Conservation (phyloP, 1,284 basidiomycete species). For the Ganoderma sinense region DNA sequence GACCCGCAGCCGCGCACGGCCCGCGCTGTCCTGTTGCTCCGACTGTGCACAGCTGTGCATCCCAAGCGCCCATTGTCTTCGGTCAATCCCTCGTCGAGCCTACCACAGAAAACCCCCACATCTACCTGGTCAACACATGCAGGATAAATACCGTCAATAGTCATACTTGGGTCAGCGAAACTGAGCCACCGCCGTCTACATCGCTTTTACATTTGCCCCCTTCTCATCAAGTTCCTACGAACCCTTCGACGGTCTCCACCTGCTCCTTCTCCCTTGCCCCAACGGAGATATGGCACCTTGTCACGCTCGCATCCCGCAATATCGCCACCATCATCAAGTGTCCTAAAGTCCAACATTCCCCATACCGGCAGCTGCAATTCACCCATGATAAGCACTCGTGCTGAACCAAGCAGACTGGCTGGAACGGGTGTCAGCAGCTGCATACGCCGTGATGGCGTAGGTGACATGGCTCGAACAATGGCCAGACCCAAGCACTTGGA, state of each 20-base stretch:
- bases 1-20: too few species aligned
- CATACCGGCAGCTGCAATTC: slow-evolving; percentile 89
- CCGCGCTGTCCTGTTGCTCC: not conserved
- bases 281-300: slow-evolving; percentile 84
- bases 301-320: slow-evolving; percentile 65
- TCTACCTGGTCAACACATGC: too few species aligned
- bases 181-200: too few species aligned
- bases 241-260: slow-evolving; percentile 79
- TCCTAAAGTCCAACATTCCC: slow-evolving; percentile 84
- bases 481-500: slow-evolving; percentile 77
- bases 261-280: slow-evolving; percentile 70
- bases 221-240: slow-evolving; percentile 90
- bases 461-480: slow-evolving; percentile 71
- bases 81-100: too few species aligned
- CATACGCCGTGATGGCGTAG: slow-evolving; percentile 45
- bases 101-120: too few species aligned
- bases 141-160: too few species aligned
- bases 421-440: slow-evolving; percentile 84
- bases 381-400: slow-evolving; percentile 77
- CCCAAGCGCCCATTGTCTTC: too few species aligned
- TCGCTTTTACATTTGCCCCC: slow-evolving; percentile 64
- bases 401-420: slow-evolving; percentile 46
- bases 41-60: not conserved
- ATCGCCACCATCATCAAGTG: slow-evolving; percentile 44
- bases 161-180: too few species aligned